A percentile compares a stretch with the other conserved stretches of the same genome.
phyloP scores from a whole-genome alignment of 2,329 filamentous ascomycete genomes.

The Aspergillus amoenus region DNA sequence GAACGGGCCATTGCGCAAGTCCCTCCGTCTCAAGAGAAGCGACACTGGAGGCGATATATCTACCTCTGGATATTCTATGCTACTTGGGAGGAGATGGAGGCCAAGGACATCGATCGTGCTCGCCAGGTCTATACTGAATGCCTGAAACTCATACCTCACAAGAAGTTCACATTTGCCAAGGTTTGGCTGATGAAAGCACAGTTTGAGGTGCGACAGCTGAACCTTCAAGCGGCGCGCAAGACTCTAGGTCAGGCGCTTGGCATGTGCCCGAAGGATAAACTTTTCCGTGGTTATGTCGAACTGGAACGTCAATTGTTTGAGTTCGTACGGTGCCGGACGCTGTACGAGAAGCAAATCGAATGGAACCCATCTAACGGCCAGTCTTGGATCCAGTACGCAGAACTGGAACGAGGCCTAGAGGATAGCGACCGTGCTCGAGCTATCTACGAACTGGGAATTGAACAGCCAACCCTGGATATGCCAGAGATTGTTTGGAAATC shows the following conservation, averaged over 20 bases:
- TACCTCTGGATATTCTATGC: slow-evolving; percentile 99
- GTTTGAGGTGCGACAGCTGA: slow-evolving; percentile 85
- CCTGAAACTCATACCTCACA: slow-evolving; percentile 84
- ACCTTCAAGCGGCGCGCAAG: slow-evolving; percentile 79
- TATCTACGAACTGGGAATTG: slow-evolving; percentile 88
- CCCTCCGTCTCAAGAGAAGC: slow-evolving; percentile 91
- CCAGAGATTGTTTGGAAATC: slow-evolving; percentile 96
- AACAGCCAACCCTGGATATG: slow-evolving; percentile 86
- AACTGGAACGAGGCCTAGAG: slow-evolving; percentile 86
- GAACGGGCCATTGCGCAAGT: slow-evolving; percentile 94
- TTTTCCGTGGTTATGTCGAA: slow-evolving; percentile 92
- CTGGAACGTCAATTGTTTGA: slow-evolving; percentile 92
- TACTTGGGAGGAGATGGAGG: slow-evolving; percentile 87
- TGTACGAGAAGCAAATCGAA: slow-evolving; percentile 92
- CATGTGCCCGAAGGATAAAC: slow-evolving; percentile 91
- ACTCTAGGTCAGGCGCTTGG: slow-evolving; percentile 87
- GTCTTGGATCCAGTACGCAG: slow-evolving; percentile 95
- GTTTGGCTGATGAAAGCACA: slow-evolving; percentile 92
- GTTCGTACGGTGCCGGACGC: slow-evolving; percentile 82
- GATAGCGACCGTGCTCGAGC: slow-evolving; percentile 83
- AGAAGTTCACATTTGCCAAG: slow-evolving; percentile 96
- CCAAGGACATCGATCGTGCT: slow-evolving; percentile 73
- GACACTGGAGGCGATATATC: slow-evolving; percentile 95
- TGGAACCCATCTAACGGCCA: slow-evolving; percentile 89
- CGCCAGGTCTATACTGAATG: slow-evolving; percentile 90